Evolutionary conservation across 768 basidiomycete species (phyloP).

Genomic region (Boletus pseudo-olivaceus): DNA sequence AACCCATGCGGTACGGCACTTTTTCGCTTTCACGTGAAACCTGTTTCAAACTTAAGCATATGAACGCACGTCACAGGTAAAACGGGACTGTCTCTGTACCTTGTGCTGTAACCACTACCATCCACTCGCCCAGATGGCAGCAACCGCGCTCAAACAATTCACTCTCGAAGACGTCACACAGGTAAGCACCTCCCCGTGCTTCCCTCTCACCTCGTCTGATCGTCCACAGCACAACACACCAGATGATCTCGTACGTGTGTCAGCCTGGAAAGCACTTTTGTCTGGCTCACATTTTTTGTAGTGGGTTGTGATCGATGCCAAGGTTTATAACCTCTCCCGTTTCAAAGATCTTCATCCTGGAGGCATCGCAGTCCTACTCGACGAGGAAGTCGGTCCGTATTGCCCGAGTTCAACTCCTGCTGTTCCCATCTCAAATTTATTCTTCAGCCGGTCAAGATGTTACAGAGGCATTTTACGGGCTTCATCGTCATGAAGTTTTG

Average conservation of each 20-base stretch:
- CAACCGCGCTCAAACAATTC: slow-evolving; percentile 41
- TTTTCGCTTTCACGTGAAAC: slow-evolving; percentile 8
- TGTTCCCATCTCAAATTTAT: background rate
- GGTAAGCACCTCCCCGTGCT: slow-evolving; percentile 29
- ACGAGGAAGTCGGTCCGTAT: slow-evolving; percentile 65
- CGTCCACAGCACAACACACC: slow-evolving; percentile 62
- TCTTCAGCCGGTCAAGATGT: slow-evolving; percentile 75
- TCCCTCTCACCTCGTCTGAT: background rate
- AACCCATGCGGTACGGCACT: background rate
- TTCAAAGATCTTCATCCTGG: slow-evolving; percentile 85
- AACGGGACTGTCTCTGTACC: background rate
- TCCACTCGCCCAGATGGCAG: slow-evolving; percentile 20
- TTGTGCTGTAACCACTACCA: background rate
- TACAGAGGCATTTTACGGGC: slow-evolving; percentile 83
- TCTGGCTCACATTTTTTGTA: slow-evolving; percentile 23
- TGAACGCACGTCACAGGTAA: slow-evolving; percentile 1
- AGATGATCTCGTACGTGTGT: slow-evolving; percentile 62
- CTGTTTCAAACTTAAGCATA: background rate
- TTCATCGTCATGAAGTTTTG: slow-evolving; percentile 85
- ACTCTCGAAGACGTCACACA: slow-evolving; percentile 58
- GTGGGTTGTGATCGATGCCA: slow-evolving; percentile 85
- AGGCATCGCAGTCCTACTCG: slow-evolving; percentile 73
- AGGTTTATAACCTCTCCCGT: slow-evolving; percentile 78
- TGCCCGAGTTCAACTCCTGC: background rate
- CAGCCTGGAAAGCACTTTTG: background rate